Percentiles rank a stretch among this genome's conserved stretches.
Conservation (phyloP, 805 yeast genomes). For the Kluyveromyces aestuarii region DNA sequence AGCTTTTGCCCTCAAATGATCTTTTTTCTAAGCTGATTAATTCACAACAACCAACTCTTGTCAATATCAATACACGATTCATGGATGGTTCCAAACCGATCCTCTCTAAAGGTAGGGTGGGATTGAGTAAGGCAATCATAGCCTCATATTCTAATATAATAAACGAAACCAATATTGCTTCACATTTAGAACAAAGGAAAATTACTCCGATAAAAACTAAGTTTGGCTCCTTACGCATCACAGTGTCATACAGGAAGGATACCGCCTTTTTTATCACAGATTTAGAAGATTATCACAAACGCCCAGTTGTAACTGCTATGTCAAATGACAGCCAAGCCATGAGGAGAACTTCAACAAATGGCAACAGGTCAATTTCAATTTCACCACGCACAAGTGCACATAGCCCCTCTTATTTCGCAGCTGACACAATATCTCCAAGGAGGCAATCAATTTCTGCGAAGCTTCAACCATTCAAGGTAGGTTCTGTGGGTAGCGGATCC, state of each 20-base stretch:
- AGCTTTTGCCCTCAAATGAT: conserved; percentile 64
- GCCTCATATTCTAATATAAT: conserved; percentile 26
- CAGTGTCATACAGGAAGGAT: conserved; percentile 73
- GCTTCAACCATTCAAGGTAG: conserved; percentile 30
- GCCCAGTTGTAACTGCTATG: neutral
- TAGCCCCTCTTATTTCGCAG: conserved; percentile 11
- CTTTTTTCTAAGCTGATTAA: conserved; percentile 37
- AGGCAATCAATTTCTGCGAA: conserved; percentile 16
- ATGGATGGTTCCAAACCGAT: conserved; percentile 75
- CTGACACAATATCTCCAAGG: conserved; percentile 14
- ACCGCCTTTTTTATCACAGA: conserved; percentile 59
- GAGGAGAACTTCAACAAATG: conserved; percentile 7
- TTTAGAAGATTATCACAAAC: conserved; percentile 34
- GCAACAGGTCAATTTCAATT: conserved; percentile 15
- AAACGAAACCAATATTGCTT: conserved; percentile 30
- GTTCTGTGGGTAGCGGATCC: conserved; percentile 26
- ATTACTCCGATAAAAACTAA: conserved; percentile 69
- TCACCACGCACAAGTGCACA: conserved; percentile 16
- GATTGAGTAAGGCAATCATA: conserved; percentile 62
- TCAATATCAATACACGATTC: conserved; percentile 50
- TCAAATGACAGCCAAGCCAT: neutral
- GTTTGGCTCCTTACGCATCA: conserved; percentile 60
- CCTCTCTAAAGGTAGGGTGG: conserved; percentile 74
- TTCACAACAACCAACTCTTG: conserved; percentile 13
- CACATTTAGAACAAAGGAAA: conserved; percentile 52